These are phyloP conservation scores for Metarhizium guizhouense DNA, from an alignment of 2,329 filamentous ascomycete genomes.

Conservation along the genomic window DNA sequence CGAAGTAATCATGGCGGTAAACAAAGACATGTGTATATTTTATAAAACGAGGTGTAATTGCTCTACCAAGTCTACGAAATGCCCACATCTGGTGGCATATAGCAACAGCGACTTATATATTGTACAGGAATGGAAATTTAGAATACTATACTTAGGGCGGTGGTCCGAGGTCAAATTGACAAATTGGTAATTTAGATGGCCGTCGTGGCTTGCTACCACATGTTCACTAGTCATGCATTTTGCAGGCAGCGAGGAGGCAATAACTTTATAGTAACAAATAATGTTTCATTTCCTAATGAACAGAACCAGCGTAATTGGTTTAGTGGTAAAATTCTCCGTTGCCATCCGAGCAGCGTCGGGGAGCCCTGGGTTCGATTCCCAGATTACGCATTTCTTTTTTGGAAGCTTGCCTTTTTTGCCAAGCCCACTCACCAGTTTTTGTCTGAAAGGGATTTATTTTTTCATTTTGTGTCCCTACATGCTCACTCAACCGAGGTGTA, in stretches of 20 bases:
- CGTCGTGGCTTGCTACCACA: too few relatives aligned
- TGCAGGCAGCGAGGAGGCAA: too few relatives aligned
- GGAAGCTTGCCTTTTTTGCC: too few relatives aligned
- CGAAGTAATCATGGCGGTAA: neutral
- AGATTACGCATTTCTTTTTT: constrained; percentile 18
- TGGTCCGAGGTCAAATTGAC: neutral
- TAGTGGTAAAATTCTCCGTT: constrained; percentile 24
- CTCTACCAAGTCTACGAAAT: neutral
- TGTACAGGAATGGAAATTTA: too few relatives aligned
- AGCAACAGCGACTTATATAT: neutral
- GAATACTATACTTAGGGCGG: neutral
- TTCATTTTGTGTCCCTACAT: neutral
- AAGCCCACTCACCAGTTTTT: too few relatives aligned
- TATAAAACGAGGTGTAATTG: neutral
- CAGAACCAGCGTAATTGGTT: constrained; percentile 15
- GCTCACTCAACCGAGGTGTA: too few relatives aligned
- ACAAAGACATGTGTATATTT: neutral
- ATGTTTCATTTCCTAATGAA: too few relatives aligned
- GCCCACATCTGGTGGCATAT: neutral
- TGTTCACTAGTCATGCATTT: too few relatives aligned
- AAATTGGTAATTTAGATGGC: neutral
- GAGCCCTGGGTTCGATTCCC: constrained; percentile 21
- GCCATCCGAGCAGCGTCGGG: constrained; percentile 12
- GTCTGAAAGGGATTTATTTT: neutral
- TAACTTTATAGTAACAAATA: too few relatives aligned